A percentile compares a stretch with the other conserved stretches of the same genome.
These are phyloP conservation scores for Neurospora discreta DNA, from an alignment of 495 filamentous ascomycete genomes.

Conservation along the genomic window DNA sequence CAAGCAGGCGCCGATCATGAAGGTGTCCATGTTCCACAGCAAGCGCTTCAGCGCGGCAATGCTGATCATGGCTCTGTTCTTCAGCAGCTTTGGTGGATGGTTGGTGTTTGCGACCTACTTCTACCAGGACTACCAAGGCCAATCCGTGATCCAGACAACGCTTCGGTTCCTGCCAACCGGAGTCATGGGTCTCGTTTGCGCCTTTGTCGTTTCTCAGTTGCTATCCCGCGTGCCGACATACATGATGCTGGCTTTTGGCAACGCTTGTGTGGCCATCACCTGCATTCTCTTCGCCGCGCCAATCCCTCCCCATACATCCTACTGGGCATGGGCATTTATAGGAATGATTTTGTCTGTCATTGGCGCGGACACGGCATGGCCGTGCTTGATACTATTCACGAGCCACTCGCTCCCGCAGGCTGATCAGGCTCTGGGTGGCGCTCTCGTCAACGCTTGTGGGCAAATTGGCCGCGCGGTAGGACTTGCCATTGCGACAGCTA, in stretches of 20 bases:
- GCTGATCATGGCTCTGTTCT: conserved; percentile 48
- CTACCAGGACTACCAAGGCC: conserved; percentile 49
- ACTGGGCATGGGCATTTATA: conserved; percentile 49
- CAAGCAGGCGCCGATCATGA: conserved; percentile 42
- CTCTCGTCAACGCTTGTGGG: conserved; percentile 47
- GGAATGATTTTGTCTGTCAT: conserved; percentile 49
- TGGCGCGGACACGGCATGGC: conserved; percentile 49
- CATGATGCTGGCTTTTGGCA: conserved; percentile 43
- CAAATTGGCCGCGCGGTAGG: conserved; percentile 47
- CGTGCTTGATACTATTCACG: conserved; percentile 47
- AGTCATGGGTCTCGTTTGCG: conserved; percentile 37
- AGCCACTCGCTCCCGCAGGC: conserved; percentile 44
- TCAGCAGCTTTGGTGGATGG: conserved; percentile 47
- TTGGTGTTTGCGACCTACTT: conserved; percentile 52
- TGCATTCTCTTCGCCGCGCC: conserved; percentile 46
- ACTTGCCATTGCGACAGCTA: conserved; percentile 45
- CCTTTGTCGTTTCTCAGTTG: conserved; percentile 42
- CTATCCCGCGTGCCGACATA: conserved; percentile 41
- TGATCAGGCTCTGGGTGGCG: conserved; percentile 51
- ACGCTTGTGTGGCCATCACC: conserved; percentile 34
- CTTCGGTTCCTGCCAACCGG: conserved; percentile 52
- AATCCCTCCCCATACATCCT: conserved; percentile 39
- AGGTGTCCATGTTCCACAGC: conserved; percentile 44
- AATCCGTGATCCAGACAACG: conserved; percentile 43
- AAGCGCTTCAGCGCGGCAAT: conserved; percentile 45